Evolutionary conservation across 176 grass and related monocot genomes (phyloP), one percentile per base, ranked within the genome.

Genomic region (Dendrocalamus sinicus): DNA sequence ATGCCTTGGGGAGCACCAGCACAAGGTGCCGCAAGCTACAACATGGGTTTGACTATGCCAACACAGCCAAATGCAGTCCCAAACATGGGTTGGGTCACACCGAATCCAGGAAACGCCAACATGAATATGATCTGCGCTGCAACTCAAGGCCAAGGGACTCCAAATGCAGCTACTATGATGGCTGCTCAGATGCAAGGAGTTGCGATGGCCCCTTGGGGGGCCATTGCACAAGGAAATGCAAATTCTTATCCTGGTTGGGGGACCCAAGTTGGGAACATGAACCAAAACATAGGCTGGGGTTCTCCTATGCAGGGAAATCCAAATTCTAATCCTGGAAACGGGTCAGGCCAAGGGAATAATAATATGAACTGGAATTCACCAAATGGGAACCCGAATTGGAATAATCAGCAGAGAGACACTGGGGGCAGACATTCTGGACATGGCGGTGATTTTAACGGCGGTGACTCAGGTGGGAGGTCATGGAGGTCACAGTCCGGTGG

Each of bases 161-260:
- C 90, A 83, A 92, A 88, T 89, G 84, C 81, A 64, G 70, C 81
- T 76, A 35, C 85, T 80, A 82, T 87, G 77, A 88, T 89, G 81
- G 87, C 76, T 51, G 82, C 81, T 72, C 92, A 89, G 54, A 84
- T 95, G 78, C 95, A 93, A 84, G 92, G 92, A 84, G 76, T 92
- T 79, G 70, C 77, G 35, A 69, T 85, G 70, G 53, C 86, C 63
- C 80, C 84, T 58, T 99, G 97, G 97, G 79, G 88, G 26, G 73
- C 72, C 7, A 15, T 94, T 75, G 61, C 89, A 44, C 90, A 86
- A 62, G 90, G 94, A 61, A 92, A 83, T 86, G 71, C 78, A 84
- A 92, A 91, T 77, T 51, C 92, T 63, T 89, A 84, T 89, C 87
- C 94, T 39, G 72, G 86, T 62, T 99, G 92, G 94, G 92, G 67